Evolutionary conservation across 805 yeast species (phyloP), one percentile per base, ranked within the genome.

Genomic region (Cyberlindnera veronae): DNA sequence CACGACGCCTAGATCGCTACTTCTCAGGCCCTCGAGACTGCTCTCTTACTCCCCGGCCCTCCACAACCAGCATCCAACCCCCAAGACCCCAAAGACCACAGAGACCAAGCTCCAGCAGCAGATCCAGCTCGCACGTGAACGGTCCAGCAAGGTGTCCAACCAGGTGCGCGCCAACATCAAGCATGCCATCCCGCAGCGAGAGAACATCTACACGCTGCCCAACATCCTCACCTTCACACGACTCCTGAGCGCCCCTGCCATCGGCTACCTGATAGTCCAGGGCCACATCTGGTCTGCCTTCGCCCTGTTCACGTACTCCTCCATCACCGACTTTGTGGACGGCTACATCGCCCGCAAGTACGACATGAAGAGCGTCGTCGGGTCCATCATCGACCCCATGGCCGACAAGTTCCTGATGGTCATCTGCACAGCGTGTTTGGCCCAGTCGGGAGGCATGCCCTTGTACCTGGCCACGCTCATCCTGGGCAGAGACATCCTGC

Each of bases 361-460:
- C 67, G 79, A 87, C 41, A 68, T 84, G 72, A 75, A 79, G 53
- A 80, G 96, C 1, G 81, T 85, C 2, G 75, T 89, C 6, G 99
- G 99, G 0, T 82, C 96, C 0, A 81, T 93, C 13, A 68, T 95
- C 24, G 99, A 93, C 55, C 99, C 99, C 0, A 71, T 88, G 66
- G 99, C 99, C 0, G 99, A 93, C 59, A 93, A 93, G 59, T 68
- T 84, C 13, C 69, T 93, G 34, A 89, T 93, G 96, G 74, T 91
- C 16, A 77, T 85, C 0, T 78, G 95, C 37, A 90, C 98, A 0
- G 70, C 81, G 0, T 79, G 95, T 38, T 64, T 93, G 42, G 79
- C 91, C 0, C 73, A 80, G 50, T 66, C 81, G 11, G 72, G 79
- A 36, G 69, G 74, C 15, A 82, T 93, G 54, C 98, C 99, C 0